phyloP scores from a whole-genome alignment of 2,329 filamentous ascomycete species.

The Colletotrichum endophyticum region DNA sequence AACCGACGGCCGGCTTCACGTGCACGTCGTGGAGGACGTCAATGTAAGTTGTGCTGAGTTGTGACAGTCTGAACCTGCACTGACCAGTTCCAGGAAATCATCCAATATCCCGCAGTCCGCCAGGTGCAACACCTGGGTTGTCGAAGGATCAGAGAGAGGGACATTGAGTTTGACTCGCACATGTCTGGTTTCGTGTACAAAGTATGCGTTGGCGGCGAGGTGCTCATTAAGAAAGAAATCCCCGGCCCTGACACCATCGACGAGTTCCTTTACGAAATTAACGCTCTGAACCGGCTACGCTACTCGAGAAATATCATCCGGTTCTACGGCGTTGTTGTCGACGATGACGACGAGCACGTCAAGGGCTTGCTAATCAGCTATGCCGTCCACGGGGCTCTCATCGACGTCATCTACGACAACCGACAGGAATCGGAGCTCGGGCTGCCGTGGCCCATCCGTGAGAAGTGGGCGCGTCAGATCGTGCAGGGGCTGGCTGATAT shows the following conservation, averaged over 20 bases:
- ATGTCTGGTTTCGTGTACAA: constrained; percentile 98
- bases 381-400: constrained; percentile 83
- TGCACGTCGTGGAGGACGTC: constrained; percentile 96
- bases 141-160: constrained; percentile 70
- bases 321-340: constrained; percentile 87
- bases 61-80: constrained; percentile 2
- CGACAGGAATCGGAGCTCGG: constrained; percentile 60
- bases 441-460: constrained; percentile 73
- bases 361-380: constrained; percentile 91
- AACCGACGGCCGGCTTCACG: constrained; percentile 83
- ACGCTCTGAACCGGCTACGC: constrained; percentile 81
- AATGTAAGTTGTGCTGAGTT: constrained; percentile 59
- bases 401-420: constrained; percentile 88
- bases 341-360: constrained; percentile 74
- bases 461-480: constrained; percentile 91
- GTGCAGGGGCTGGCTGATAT: constrained; percentile 89
- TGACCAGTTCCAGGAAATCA: constrained; percentile 69
- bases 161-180: constrained; percentile 86
- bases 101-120: constrained; percentile 77
- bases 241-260: constrained; percentile 94
- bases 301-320: constrained; percentile 80
- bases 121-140: constrained; percentile 77
- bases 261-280: constrained; percentile 97
- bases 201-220: constrained; percentile 70
- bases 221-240: constrained; percentile 97